Evolutionary conservation across 2,329 filamentous ascomycete genomes (phyloP).

Genomic region (Beauveria bassiana): DNA sequence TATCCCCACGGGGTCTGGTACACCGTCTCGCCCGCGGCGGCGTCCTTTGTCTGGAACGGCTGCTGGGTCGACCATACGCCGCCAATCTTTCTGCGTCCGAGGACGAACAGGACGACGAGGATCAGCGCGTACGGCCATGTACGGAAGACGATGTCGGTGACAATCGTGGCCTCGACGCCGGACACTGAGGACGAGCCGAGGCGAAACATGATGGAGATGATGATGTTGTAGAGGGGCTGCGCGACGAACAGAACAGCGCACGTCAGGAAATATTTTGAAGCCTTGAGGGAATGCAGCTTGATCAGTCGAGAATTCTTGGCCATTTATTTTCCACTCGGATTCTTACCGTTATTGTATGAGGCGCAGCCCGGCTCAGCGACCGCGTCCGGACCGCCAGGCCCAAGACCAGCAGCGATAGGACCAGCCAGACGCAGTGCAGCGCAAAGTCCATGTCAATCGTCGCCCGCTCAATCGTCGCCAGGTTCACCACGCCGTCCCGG

Average conservation of each 20-base stretch:
- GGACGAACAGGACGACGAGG: not conserved
- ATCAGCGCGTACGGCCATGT: not conserved
- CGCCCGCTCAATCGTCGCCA: not conserved
- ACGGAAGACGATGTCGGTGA: not conserved
- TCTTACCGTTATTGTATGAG: constrained; percentile 4
- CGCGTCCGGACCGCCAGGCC: constrained; percentile 1
- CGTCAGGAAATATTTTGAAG: not conserved
- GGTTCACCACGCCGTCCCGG: not conserved
- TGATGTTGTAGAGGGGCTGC: constrained; percentile 4
- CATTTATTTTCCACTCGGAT: not conserved
- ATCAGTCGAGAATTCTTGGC: not conserved
- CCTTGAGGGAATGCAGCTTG: not conserved
- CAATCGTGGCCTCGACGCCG: not conserved
- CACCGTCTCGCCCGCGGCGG: not conserved
- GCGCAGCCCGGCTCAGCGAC: not conserved
- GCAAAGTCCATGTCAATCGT: constrained; percentile 1
- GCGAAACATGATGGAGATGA: not conserved
- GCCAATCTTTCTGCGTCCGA: constrained; percentile 9
- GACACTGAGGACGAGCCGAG: not conserved
- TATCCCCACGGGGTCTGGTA: constrained; percentile 11
- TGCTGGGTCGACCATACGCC: constrained; percentile 10
- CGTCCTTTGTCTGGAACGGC: constrained; percentile 6
- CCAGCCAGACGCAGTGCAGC: constrained; percentile 7
- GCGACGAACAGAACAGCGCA: not conserved
- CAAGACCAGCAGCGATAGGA: not conserved